These are phyloP conservation scores for Rhizopogon vesiculosus DNA, from an alignment of 768 basidiomycete species.

Conservation along the genomic window DNA sequence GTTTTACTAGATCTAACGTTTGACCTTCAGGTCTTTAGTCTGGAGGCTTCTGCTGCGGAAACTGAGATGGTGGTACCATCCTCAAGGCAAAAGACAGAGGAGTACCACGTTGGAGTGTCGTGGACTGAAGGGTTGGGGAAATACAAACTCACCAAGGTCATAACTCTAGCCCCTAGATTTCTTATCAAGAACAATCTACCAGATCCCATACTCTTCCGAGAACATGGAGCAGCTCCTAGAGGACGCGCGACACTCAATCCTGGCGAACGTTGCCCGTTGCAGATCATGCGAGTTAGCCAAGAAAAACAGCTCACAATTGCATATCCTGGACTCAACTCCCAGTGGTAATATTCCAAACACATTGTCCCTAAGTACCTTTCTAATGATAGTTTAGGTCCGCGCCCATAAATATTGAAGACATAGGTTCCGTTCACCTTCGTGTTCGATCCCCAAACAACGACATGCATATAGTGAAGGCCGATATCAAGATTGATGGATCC, in stretches of 20 bases:
- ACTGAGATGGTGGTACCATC: slow-evolving; percentile 72
- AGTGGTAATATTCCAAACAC: slow-evolving; percentile 52
- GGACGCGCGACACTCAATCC: slow-evolving; percentile 60
- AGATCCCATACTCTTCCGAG: slow-evolving; percentile 72
- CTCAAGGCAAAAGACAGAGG: slow-evolving; percentile 54
- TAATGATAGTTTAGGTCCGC: slow-evolving; percentile 61
- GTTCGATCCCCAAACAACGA: slow-evolving; percentile 34
- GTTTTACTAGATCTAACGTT: slow-evolving; percentile 4
- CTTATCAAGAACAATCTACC: slow-evolving; percentile 78
- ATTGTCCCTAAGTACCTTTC: background rate
- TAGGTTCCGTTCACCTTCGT: slow-evolving; percentile 78
- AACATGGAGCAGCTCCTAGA: slow-evolving; percentile 69
- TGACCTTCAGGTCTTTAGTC: slow-evolving; percentile 59
- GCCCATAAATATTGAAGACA: slow-evolving; percentile 87
- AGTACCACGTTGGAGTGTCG: slow-evolving; percentile 81
- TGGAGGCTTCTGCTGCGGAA: slow-evolving; percentile 93
- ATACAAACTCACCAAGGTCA: slow-evolving; percentile 93
- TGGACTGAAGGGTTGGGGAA: slow-evolving; percentile 95
- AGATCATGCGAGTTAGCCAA: slow-evolving; percentile 58
- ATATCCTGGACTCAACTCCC: slow-evolving; percentile 76
- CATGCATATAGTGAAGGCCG: slow-evolving; percentile 62
- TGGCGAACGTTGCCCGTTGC: slow-evolving; percentile 65
- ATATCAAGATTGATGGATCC: slow-evolving; percentile 79
- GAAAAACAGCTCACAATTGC: slow-evolving; percentile 82
- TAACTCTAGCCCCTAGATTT: slow-evolving; percentile 89